Evolutionary conservation across 1,284 basidiomycete species (phyloP).

Genomic region (Trichosporon faecale): DNA sequence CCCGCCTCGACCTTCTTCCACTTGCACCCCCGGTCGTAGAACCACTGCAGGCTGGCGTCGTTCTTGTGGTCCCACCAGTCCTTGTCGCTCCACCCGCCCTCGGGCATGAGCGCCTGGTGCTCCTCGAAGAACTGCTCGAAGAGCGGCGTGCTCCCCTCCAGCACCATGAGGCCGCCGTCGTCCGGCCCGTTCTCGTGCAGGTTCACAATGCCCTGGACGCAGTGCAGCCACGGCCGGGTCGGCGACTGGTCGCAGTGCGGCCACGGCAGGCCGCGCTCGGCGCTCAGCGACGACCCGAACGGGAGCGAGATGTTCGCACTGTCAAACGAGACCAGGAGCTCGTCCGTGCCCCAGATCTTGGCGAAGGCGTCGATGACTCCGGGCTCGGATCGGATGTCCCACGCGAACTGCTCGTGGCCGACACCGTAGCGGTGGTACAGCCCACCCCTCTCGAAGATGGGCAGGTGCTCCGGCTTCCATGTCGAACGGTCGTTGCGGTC

Average conservation of each 20-base stretch:
- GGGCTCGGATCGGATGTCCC: slow-evolving; percentile 50
- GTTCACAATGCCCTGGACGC: slow-evolving; percentile 53
- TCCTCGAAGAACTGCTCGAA: slow-evolving; percentile 48
- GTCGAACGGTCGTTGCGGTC: slow-evolving; percentile 48
- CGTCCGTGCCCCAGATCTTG: slow-evolving; percentile 51
- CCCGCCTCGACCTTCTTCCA: slow-evolving; percentile 40
- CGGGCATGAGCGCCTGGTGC: slow-evolving; percentile 39
- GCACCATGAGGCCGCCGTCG: slow-evolving; percentile 53
- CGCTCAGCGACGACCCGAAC: slow-evolving; percentile 30
- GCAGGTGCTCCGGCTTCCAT: slow-evolving; percentile 45
- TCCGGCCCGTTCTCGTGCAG: slow-evolving; percentile 49
- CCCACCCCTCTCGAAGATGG: slow-evolving; percentile 42
- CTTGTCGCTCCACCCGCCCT: slow-evolving; percentile 40
- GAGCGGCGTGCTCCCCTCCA: slow-evolving; percentile 44
- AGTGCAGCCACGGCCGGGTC: slow-evolving; percentile 44
- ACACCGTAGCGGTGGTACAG: slow-evolving; percentile 43
- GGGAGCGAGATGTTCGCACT: slow-evolving; percentile 50
- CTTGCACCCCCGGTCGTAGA: slow-evolving; percentile 42
- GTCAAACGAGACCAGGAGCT: slow-evolving; percentile 50
- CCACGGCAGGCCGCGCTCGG: slow-evolving; percentile 36
- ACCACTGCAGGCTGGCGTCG: slow-evolving; percentile 34
- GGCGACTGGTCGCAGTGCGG: slow-evolving; percentile 52
- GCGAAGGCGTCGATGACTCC: slow-evolving; percentile 45
- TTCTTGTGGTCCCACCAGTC: slow-evolving; percentile 46
- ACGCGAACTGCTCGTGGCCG: slow-evolving; percentile 50